Conservation (phyloP, 176 grass and related monocot species). For the Elymus sibiricus region DNA sequence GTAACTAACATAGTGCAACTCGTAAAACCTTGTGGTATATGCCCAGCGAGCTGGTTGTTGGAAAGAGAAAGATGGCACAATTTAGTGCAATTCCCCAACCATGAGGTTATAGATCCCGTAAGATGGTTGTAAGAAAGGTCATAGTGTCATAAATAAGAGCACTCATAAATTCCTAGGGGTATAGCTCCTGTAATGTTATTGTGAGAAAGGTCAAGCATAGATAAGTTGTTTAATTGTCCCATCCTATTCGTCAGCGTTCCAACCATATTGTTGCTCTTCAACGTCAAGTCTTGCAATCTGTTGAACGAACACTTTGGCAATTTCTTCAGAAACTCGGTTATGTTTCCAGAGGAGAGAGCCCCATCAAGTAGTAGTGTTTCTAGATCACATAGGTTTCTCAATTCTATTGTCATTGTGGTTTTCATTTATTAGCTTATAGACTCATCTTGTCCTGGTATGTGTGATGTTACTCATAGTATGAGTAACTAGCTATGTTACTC, state of each 20-base stretch:
- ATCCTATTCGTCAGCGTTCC: not conserved
- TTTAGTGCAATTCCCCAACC: not conserved
- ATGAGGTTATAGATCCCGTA: not conserved
- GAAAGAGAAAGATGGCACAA: not conserved
- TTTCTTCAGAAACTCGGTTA: not conserved
- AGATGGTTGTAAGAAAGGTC: not conserved
- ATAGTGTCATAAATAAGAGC: not conserved
- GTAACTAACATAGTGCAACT: not conserved
- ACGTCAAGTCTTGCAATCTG: not conserved
- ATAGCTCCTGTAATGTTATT: conserved; percentile 9
- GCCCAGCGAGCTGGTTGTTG: not conserved
- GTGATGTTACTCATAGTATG: no score
- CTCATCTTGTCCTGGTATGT: no score
- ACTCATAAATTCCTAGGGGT: not conserved
- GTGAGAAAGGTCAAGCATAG: not conserved
- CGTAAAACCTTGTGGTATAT: not conserved
- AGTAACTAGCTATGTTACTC: no score
- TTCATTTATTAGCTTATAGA: no score
- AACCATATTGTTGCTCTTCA: not conserved
- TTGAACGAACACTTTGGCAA: not conserved
- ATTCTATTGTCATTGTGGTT: not conserved
- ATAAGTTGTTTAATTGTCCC: not conserved
- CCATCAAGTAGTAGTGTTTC: not conserved
- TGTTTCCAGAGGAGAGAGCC: not conserved
- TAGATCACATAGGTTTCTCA: conserved; percentile 20